Conservation (phyloP, 345 rosid genomes). For the Syzygium aromaticum region DNA sequence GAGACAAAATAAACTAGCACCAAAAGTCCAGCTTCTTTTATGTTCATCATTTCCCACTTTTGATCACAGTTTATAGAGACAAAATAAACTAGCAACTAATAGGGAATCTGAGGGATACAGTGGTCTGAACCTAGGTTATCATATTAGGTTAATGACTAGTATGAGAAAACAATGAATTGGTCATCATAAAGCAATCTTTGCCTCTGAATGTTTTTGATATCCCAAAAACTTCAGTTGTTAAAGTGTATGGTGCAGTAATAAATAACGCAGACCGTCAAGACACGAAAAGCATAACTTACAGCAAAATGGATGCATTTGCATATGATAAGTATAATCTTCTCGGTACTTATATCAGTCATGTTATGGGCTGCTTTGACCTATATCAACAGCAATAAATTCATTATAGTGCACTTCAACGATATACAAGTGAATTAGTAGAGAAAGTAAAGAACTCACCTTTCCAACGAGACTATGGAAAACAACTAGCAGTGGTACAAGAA, state of each 20-base stretch:
- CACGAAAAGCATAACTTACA: slow-evolving; percentile 31
- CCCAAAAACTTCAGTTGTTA: background rate
- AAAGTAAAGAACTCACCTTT: slow-evolving; percentile 38
- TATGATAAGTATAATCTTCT: slow-evolving; percentile 49
- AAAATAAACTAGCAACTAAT: background rate
- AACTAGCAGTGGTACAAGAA: slow-evolving; percentile 57
- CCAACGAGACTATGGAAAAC: slow-evolving; percentile 46
- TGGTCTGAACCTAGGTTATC: background rate
- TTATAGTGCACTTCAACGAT: background rate
- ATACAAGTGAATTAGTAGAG: background rate
- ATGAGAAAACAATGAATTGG: background rate
- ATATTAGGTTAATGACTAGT: background rate
- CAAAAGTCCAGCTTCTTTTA: background rate
- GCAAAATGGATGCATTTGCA: slow-evolving; percentile 77
- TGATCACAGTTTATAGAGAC: background rate
- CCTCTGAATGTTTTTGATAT: background rate
- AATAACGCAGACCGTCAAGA: background rate
- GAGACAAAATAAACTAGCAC: background rate
- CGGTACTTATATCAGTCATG: slow-evolving; percentile 33
- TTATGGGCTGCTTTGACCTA: slow-evolving; percentile 39
- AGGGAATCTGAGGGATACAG: background rate
- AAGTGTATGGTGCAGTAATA: background rate
- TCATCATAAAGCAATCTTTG: background rate
- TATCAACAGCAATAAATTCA: slow-evolving; percentile 17
- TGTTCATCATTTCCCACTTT: background rate